Base-by-base conservation (phyloP, 2,329 filamentous ascomycete species). In the Cryphonectria japonica region DNA sequence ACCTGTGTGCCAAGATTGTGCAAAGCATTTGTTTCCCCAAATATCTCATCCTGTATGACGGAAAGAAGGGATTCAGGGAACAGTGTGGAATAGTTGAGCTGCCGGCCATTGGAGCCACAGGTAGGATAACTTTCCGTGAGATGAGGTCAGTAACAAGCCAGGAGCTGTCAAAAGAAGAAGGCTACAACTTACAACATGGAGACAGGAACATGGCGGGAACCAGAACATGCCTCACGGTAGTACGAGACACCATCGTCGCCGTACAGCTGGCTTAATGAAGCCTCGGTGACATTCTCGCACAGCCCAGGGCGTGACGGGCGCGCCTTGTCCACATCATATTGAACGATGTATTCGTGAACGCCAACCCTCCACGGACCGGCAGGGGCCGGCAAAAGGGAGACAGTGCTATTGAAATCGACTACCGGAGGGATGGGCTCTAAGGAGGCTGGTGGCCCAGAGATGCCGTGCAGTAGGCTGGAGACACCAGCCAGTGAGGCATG, bases 1-100 rank as follows among this genome's bases (percentile, higher is more conserved):
- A 67, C 69, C 19, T 52, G 62, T 34, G 69, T 63, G 57, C 46
- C 61, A 52, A 73, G 59, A 54, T 73, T 73, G 59, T 73, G 71
- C 46, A 73, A 52, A 2, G 57, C 46, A 5, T 22, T 19, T 32
- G 57, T 3, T 22, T 41, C 22, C 26, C 50, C 32, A 32, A 62
- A 50, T 11, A 50, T 13, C 32, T 29, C 41, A 13, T 19, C 46
- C 6, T 64, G 62, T 13, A 73, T 59, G 13, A 54, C 62, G 39
- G n/a, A 39, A 5, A 73, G 62, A 63, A 69, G 59, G n/a, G 57
- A 22, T 14, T 61, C 39, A 6, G 66, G 37, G 50, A 73, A 73
- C 39, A 73, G 63, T 3, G 62, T 62, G 16, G 66, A 62, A 62
- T 59, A 62, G 32, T 41, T 41, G 13, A 3, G 6, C 32, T n/a